Evolutionary conservation across 306 rosid species (phyloP).

Genomic region (Dalbergia cultrata): DNA sequence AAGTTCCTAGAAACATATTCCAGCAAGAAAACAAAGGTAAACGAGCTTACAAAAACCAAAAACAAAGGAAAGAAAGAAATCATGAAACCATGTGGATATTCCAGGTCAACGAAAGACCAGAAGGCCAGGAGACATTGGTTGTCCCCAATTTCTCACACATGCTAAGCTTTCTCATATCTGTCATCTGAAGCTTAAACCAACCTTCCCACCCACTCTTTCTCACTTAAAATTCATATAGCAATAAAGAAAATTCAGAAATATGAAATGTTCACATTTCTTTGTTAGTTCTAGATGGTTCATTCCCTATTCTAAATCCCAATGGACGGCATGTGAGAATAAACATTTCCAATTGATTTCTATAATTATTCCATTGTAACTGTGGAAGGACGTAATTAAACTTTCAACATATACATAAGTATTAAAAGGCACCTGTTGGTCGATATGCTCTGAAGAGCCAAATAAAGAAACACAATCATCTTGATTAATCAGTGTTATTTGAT

Average conservation of each 20-base stretch:
- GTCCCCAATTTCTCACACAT: conserved; percentile 50
- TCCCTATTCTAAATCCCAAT: conserved; percentile 12
- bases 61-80: not conserved
- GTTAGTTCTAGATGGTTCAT: conserved; percentile 15
- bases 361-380: conserved; percentile 14
- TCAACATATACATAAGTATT: conserved; percentile 22
- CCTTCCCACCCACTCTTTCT: conserved; percentile 14
- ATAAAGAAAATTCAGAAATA: conserved; percentile 34
- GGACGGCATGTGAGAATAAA: conserved; percentile 26
- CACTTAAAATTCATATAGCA: conserved; percentile 14
- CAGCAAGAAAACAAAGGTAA: conserved; percentile 19
- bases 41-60: not conserved
- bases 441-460: conserved; percentile 32
- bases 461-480: conserved; percentile 24
- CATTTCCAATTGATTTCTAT: conserved; percentile 11
- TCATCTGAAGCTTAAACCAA: conserved; percentile 53
- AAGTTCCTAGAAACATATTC: conserved; percentile 37
- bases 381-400: conserved; percentile 32
- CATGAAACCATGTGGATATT: conserved; percentile 28
- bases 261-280: too few relatives aligned
- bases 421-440: conserved; percentile 43
- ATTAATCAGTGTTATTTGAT: conserved; percentile 14
- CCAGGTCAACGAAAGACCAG: conserved; percentile 46
- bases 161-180: conserved; percentile 24
- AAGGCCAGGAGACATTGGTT: conserved; percentile 48